Base-by-base conservation (phyloP, 2,329 filamentous ascomycete species). In the Curvularia sp. region DNA sequence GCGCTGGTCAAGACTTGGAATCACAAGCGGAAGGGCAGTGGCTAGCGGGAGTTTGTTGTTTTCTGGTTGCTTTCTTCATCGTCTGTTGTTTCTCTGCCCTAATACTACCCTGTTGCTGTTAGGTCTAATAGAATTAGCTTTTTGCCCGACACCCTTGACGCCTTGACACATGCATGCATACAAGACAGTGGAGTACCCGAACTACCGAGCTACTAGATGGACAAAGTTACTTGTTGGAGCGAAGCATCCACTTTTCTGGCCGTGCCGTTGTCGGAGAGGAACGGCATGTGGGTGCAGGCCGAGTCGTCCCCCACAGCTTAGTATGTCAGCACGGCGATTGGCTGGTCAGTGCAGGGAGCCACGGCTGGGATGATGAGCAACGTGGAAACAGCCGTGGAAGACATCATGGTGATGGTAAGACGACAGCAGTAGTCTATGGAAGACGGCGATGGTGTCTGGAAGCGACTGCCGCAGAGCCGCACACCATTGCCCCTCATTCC, bases 381-480 rank as follows among this genome's bases (percentile, higher is more conserved):
- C 18, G 20, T 26, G 13, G 41, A 30, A 20, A 18, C n/a, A 42
- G 30, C 38, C 13, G 48, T 39, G 35, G 35, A 33, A 26, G n/a
- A 22, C 49, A 43, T 28, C 31, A 20, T 15, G 12, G 12, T 5
- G 33, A 7, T 10, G 41, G 39, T 8, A 13, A 26, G 50, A 18
- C 22, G 26, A 51, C 22, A 53, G 28, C 18, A 24, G 24, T 15
- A 50, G 49, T 28, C 15, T 51, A 9, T 44, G 18, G 6, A 48
- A 47, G 49, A 49, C 28, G 15, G 50, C n/a, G 49, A 22, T 56
- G 39, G 53, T 43, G 35, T 42, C 42, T 53, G 10, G 52, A 49
- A 56, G 48, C 24, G 38, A 18, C 24, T 50, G 33, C 61, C 63
- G 63, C 63, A 60, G 61, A 65, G 63, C 63, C 58, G 61, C 63